Evolutionary conservation across 164 flowering plant genomes (phyloP), one percentile per base, ranked within the genome.

Genomic region (Taxillus chinensis): DNA sequence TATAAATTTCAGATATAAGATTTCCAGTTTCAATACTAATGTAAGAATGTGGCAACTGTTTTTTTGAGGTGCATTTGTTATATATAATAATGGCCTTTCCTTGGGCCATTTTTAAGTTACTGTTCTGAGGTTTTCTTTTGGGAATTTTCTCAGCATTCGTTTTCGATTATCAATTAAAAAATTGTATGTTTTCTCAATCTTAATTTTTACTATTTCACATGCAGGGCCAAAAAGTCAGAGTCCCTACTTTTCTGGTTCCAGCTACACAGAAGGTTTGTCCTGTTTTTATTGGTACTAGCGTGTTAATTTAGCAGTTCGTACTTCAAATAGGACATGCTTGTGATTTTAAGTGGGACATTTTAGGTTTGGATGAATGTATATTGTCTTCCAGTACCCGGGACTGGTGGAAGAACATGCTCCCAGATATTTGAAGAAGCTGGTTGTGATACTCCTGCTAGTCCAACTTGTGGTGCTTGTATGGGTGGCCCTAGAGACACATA

Each of bases 351-450:
- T 27, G 27, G 27, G 2, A 6, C 14, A 49, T 49, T 14, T 38
- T 77, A 95, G 99, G 97, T 95, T 37, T 95, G 99, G 99, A 78
- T 95, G 93, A 96, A 95, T 71, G 49, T 95, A 39, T 91, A 89
- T 68, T 67, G 80, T 67, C 80, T 91, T 41, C 84, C 85, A 13
- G 96, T 95, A 56, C 96, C 97, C 39, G 96, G 96, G 64, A 73
- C 96, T 55, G 97, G 97, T 64, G 99, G 97, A 43, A 95, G 89
- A 79, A 95, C 99, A 17, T 91, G 97, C 76, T 85, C 99, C 10
- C 97, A 87, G 75, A 91, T 95, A 74, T 91, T 95, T 73, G 99
- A 95, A 73, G 97, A 91, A 73, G 99, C 96, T 63, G 97, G 99
- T 48, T 95, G 99, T 76, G 99, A 95, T 76, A 83, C 93, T 12